Evolutionary conservation across 208 protist genomes (phyloP).

Genomic region (Strigomonas culicis): DNA sequence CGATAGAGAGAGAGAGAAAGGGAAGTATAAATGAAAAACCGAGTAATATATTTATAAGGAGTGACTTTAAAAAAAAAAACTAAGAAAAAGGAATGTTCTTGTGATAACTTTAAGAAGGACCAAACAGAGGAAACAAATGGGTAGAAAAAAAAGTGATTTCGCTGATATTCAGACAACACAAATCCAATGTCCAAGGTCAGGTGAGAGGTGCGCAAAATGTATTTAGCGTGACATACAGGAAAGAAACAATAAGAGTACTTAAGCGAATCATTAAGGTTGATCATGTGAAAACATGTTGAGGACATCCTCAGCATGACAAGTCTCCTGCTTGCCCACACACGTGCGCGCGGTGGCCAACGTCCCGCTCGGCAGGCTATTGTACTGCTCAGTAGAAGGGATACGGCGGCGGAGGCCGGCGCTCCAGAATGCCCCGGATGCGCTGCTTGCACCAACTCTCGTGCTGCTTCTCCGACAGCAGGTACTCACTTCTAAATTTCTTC

Average conservation of each 20-base stretch:
- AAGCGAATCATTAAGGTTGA: too few species aligned
- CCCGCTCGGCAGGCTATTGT: too few species aligned
- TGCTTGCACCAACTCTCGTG: constrained; percentile 91
- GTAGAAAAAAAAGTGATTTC: too few species aligned
- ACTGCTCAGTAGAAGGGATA: constrained; percentile 66
- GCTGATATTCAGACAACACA: too few species aligned
- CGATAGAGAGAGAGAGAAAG: background rate
- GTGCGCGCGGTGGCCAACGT: too few species aligned
- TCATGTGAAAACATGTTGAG: too few species aligned
- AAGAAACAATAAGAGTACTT: too few species aligned
- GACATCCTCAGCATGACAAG: too few species aligned
- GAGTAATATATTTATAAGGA: constrained; percentile 4
- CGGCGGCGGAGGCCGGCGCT: constrained; percentile 72
- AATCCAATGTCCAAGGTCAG: too few species aligned
- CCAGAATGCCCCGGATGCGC: constrained; percentile 72
- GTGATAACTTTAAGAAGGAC: constrained; percentile 16
- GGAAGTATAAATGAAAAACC: constrained; percentile 8
- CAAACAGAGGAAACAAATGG: constrained; percentile 10
- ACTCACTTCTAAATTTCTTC: constrained; percentile 75
- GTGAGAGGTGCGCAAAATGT: too few species aligned
- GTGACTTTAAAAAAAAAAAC: constrained; percentile 8
- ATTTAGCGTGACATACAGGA: too few species aligned
- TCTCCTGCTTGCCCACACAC: too few species aligned
- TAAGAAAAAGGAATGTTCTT: constrained; percentile 6
- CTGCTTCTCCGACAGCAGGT: constrained; percentile 77